These are phyloP conservation scores for Madurella mycetomatis DNA, from an alignment of 2,329 filamentous ascomycete genomes.

Conservation along the genomic window DNA sequence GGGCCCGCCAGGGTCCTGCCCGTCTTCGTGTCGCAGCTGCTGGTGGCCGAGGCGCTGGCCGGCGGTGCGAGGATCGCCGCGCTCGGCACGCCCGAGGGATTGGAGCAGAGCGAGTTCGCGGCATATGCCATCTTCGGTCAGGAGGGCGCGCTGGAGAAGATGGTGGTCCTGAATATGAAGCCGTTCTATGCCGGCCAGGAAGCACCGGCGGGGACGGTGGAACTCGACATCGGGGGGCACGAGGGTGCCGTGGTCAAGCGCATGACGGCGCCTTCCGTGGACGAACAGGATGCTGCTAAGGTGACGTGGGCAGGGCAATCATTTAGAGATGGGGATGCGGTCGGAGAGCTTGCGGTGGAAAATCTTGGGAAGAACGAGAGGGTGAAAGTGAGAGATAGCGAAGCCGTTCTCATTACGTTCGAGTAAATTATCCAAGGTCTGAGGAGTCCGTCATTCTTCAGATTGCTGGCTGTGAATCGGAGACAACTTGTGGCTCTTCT, in stretches of 20 bases:
- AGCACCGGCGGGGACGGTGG: neutral
- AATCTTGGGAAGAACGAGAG: neutral
- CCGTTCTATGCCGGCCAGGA: slow-evolving; percentile 13
- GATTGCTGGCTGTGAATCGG: no score
- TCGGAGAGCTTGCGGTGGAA: slow-evolving; percentile 11
- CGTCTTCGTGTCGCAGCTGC: slow-evolving; percentile 21
- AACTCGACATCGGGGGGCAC: slow-evolving; percentile 15
- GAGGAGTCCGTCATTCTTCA: no score
- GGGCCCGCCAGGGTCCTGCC: slow-evolving; percentile 19
- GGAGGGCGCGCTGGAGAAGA: slow-evolving; percentile 1
- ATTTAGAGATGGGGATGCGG: slow-evolving; percentile 13
- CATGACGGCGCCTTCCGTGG: slow-evolving; percentile 20
- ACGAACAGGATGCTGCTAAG: slow-evolving; percentile 20
- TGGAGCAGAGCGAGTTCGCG: slow-evolving; percentile 12
- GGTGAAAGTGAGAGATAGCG: slow-evolving; percentile 14
- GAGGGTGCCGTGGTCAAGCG: slow-evolving; percentile 16
- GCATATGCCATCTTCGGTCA: slow-evolving; percentile 14
- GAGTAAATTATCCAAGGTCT: neutral
- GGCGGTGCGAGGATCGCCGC: slow-evolving; percentile 15
- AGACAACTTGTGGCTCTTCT: no score
- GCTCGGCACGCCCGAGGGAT: slow-evolving; percentile 11
- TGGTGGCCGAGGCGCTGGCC: slow-evolving; percentile 15
- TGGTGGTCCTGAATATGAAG: slow-evolving; percentile 21
- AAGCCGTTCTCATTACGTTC: slow-evolving; percentile 17
- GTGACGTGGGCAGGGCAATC: slow-evolving; percentile 23